Conservation (phyloP, 495 filamentous ascomycete species). For the Aspergillus mulundensis region DNA sequence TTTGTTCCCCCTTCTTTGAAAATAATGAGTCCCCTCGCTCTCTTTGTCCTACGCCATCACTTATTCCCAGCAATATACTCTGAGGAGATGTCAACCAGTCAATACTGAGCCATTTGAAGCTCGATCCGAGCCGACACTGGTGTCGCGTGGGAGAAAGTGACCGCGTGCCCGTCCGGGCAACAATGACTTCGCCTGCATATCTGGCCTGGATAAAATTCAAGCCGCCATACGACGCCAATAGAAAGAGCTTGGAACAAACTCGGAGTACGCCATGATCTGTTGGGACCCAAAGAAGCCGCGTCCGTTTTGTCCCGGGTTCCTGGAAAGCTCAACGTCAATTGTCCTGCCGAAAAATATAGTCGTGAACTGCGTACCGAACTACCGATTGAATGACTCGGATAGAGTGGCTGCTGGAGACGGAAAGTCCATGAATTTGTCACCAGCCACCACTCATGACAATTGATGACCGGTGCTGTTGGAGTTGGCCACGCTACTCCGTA, state of each 20-base stretch:
- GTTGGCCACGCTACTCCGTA: neutral
- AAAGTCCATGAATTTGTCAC: neutral
- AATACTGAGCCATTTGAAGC: neutral
- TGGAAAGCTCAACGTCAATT: neutral
- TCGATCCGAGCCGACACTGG: neutral
- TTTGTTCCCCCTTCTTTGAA: neutral
- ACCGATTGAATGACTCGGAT: neutral
- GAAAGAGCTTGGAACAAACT: neutral
- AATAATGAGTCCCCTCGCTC: neutral
- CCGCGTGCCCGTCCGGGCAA: neutral
- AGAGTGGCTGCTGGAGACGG: conserved; percentile 2
- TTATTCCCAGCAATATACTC: neutral
- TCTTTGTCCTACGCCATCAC: neutral
- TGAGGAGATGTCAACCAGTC: neutral
- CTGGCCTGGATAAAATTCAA: conserved; percentile 6
- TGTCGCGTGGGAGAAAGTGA: neutral
- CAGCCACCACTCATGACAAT: too few relatives aligned
- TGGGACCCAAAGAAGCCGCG: neutral
- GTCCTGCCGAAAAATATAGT: neutral
- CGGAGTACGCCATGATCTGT: too few relatives aligned
- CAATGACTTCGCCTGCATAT: conserved; percentile 14
- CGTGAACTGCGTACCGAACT: neutral
- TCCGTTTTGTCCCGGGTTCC: neutral
- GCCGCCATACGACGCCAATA: neutral
- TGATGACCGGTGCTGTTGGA: too few relatives aligned